Percentiles rank a stretch among this genome's conserved stretches.
These are phyloP conservation scores for Aspergillus panamensis DNA, from an alignment of 495 filamentous ascomycete genomes.

Conservation along the genomic window DNA sequence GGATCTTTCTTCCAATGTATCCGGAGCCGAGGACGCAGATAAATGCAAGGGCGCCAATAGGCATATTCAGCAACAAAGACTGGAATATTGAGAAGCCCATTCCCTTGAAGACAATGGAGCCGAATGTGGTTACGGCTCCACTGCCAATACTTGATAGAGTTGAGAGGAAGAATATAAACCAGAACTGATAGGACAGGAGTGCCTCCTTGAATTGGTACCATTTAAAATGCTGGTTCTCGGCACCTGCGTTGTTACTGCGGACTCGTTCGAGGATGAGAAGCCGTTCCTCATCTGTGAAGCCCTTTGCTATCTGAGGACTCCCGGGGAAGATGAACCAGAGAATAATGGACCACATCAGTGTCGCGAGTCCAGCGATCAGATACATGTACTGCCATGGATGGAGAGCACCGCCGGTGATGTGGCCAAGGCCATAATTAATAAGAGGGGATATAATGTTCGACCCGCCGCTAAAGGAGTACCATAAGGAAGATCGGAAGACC, in stretches of 20 bases:
- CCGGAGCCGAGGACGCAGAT: constrained; percentile 10
- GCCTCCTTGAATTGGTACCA: constrained; percentile 8
- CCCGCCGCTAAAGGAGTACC: constrained; percentile 17
- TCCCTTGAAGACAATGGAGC: constrained; percentile 9
- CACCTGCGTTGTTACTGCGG: constrained; percentile 9
- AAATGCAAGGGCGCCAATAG: constrained; percentile 10
- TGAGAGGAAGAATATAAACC: constrained; percentile 12
- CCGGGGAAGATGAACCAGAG: constrained; percentile 11
- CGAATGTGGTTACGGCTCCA: constrained; percentile 10
- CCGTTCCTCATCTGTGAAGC: constrained; percentile 11
- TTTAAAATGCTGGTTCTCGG: constrained; percentile 10
- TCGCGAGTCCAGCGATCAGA: constrained; percentile 6
- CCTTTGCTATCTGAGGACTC: neutral
- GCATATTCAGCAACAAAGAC: constrained; percentile 11
- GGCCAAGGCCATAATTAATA: constrained; percentile 12
- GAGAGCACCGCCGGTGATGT: constrained; percentile 9
- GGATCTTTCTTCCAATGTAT: constrained; percentile 10
- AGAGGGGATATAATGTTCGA: constrained; percentile 16
- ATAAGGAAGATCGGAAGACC: constrained; percentile 13
- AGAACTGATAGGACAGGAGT: constrained; percentile 8
- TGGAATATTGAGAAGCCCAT: constrained; percentile 15
- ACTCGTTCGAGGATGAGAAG: constrained; percentile 4
- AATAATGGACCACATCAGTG: neutral
- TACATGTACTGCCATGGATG: constrained; percentile 9
- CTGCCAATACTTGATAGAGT: constrained; percentile 2